A percentile compares a stretch with the other conserved stretches of the same genome.
phyloP scores from a whole-genome alignment of 1,139 yeast genomes.

The Debaryomyces coudertii region DNA sequence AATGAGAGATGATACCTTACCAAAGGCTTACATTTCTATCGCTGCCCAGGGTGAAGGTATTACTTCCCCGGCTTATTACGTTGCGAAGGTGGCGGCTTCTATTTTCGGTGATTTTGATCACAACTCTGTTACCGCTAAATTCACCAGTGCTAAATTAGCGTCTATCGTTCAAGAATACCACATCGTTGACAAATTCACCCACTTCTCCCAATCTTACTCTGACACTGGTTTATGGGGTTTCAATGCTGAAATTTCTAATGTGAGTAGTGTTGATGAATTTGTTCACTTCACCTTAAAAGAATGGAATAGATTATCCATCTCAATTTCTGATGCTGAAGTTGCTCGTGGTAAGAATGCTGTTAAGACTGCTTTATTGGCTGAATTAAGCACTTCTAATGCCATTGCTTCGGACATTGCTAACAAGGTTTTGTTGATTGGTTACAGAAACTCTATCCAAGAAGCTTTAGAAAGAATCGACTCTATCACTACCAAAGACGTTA shows the following conservation, averaged over 20 bases:
- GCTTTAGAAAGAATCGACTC: slow-evolving; percentile 64
- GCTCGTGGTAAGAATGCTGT: slow-evolving; percentile 74
- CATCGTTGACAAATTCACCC: slow-evolving; percentile 69
- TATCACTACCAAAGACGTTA: slow-evolving; percentile 60
- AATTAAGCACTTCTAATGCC: slow-evolving; percentile 49
- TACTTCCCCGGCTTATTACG: slow-evolving; percentile 64
- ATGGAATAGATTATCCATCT: slow-evolving; percentile 82
- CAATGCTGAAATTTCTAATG: slow-evolving; percentile 63
- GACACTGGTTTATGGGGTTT: slow-evolving; percentile 87
- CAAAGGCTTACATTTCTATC: slow-evolving; percentile 75
- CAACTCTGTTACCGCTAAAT: slow-evolving; percentile 55
- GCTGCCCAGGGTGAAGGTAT: slow-evolving; percentile 74
- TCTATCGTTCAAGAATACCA: slow-evolving; percentile 73
- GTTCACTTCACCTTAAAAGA: slow-evolving; percentile 78
- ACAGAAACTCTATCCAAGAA: slow-evolving; percentile 62
- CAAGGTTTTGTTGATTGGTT: slow-evolving; percentile 62
- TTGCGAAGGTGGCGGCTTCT: slow-evolving; percentile 74
- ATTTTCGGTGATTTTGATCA: slow-evolving; percentile 65
- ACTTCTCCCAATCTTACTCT: slow-evolving; percentile 71
- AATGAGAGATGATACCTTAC: slow-evolving; percentile 84
- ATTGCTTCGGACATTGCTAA: slow-evolving; percentile 62
- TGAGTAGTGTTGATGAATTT: slow-evolving; percentile 67
- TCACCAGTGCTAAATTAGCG: slow-evolving; percentile 86
- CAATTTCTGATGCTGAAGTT: slow-evolving; percentile 76
- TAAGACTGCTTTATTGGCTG: slow-evolving; percentile 60